Conservation (phyloP, 2,329 filamentous ascomycete species). For the Cadophora gregata region DNA sequence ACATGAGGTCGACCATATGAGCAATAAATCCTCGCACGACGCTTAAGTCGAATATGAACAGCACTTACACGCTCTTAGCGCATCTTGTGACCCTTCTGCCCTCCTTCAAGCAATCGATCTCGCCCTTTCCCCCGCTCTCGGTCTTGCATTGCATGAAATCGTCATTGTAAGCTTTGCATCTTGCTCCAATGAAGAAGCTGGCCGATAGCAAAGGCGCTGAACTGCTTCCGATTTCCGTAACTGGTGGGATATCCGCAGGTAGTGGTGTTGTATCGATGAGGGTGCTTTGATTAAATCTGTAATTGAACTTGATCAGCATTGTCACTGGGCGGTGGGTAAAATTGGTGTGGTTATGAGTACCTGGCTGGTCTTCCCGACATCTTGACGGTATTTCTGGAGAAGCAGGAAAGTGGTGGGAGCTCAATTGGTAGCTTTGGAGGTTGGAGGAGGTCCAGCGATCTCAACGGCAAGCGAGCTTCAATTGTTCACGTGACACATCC, state of each 20-base stretch:
- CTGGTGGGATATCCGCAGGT: constrained; percentile 87
- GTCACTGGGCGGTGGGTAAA: neutral
- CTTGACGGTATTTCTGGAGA: constrained; percentile 32
- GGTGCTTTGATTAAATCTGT: constrained; percentile 91
- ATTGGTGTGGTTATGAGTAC: constrained; percentile 27
- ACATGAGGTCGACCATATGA: neutral
- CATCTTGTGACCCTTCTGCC: constrained; percentile 96
- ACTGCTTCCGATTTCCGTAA: constrained; percentile 90
- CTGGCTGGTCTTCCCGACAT: constrained; percentile 43
- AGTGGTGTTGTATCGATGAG: constrained; percentile 97
- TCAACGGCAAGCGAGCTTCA: constrained; percentile 28
- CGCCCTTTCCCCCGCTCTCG: constrained; percentile 87
- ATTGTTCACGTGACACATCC: neutral
- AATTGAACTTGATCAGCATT: constrained; percentile 43
- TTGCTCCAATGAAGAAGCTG: constrained; percentile 94
- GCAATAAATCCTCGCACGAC: neutral
- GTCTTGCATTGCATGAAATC: constrained; percentile 99
- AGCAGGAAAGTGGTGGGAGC: constrained; percentile 33
- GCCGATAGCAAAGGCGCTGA: constrained; percentile 92
- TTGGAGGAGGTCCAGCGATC: constrained; percentile 36
- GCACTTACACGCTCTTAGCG: constrained; percentile 89
- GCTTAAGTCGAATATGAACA: neutral
- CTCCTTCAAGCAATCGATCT: constrained; percentile 95
- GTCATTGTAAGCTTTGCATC: constrained; percentile 95
- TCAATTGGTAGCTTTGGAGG: constrained; percentile 45